Conservation (phyloP, 2,329 filamentous ascomycete genomes). For the Penicillium sp. region DNA sequence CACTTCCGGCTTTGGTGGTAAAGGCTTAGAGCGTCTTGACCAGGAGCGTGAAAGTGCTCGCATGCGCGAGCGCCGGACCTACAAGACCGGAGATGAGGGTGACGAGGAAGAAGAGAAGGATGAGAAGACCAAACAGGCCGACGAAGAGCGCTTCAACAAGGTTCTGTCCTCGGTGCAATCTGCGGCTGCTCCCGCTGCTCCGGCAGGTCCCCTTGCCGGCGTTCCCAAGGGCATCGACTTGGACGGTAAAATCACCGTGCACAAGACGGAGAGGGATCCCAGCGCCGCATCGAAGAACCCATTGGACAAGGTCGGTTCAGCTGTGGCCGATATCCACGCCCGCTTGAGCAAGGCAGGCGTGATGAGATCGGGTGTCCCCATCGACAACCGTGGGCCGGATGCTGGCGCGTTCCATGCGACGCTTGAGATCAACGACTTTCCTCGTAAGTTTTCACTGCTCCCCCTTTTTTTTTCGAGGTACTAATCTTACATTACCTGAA, state of each 20-base stretch:
- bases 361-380: conserved; percentile 84
- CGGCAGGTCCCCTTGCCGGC: conserved; percentile 31
- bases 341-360: conserved; percentile 85
- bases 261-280: conserved; percentile 59
- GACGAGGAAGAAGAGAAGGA: conserved; percentile 65
- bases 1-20: conserved; percentile 85
- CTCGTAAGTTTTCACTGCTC: conserved; percentile 50
- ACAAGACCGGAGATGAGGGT: conserved; percentile 82
- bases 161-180: conserved; percentile 62
- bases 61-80: conserved; percentile 78
- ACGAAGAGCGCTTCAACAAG: conserved; percentile 51
- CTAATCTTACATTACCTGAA: conserved; percentile 17
- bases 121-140: conserved; percentile 62
- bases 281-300: conserved; percentile 54
- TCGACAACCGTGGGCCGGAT: conserved; percentile 97
- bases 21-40: conserved; percentile 86
- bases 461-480: background rate
- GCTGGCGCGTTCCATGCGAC: conserved; percentile 95
- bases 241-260: conserved; percentile 66
- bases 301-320: conserved; percentile 82
- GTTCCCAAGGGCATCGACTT: conserved; percentile 56
- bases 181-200: conserved; percentile 47
- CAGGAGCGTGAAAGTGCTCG: conserved; percentile 84
- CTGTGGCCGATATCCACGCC: conserved; percentile 83
- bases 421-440: conserved; percentile 98